Conservation (phyloP, 2,329 filamentous ascomycete genomes). For the Tolypocladium nubicola region DNA sequence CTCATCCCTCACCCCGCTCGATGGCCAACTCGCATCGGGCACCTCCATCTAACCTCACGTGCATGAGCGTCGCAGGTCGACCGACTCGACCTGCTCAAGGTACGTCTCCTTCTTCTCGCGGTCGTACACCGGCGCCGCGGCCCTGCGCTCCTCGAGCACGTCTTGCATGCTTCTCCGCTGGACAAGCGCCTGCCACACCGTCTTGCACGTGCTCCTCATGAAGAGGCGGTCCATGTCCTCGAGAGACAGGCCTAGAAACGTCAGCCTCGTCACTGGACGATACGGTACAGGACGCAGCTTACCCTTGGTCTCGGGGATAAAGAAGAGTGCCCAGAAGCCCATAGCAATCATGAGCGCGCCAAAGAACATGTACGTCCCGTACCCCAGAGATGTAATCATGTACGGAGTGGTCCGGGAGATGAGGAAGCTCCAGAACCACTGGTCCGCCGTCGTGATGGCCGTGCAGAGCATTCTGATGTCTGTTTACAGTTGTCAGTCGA, state of each 20-base stretch:
- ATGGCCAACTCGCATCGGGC: no score
- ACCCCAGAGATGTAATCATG: constrained; percentile 30
- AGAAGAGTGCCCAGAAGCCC: constrained; percentile 36
- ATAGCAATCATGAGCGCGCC: constrained; percentile 31
- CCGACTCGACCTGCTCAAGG: not conserved
- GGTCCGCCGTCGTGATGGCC: constrained; percentile 22
- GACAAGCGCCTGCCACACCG: constrained; percentile 3
- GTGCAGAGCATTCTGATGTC: constrained; percentile 25
- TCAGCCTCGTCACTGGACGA: not conserved
- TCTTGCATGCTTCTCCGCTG: not conserved
- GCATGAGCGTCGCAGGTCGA: not conserved
- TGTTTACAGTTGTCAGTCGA: not conserved
- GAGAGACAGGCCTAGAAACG: constrained; percentile 24
- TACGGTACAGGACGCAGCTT: not conserved
- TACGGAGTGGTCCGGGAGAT: constrained; percentile 28
- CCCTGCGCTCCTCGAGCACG: not conserved
- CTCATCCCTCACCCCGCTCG: no score
- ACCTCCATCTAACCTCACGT: not conserved
- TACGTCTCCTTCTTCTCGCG: not conserved
- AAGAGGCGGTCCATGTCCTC: constrained; percentile 34
- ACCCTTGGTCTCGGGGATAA: constrained; percentile 42
- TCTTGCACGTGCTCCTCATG: constrained; percentile 17
- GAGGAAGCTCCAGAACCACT: constrained; percentile 29
- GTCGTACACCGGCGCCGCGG: not conserved
- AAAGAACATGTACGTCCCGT: constrained; percentile 44